A percentile compares a stretch with the other conserved stretches of the same genome.
Evolutionary conservation across 2,329 filamentous ascomycete genomes (phyloP).

Genomic region (Fusarium sp.): DNA sequence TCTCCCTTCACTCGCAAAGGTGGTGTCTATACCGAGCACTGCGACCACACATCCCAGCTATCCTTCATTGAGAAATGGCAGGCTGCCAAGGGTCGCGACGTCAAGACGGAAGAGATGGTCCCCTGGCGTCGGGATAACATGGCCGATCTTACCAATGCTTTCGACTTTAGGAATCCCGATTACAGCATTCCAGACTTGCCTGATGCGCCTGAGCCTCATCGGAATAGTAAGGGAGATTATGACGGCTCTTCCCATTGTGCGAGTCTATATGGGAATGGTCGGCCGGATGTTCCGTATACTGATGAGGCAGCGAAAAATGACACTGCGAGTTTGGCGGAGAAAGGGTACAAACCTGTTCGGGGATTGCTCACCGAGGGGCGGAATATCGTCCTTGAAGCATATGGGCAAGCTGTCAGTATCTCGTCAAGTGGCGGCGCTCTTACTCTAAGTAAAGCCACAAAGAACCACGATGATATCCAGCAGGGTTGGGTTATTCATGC

Average conservation of each 20-base stretch:
- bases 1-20: conserved; percentile 12
- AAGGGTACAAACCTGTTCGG: conserved; percentile 3
- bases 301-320: neutral
- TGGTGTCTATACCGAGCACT: conserved; percentile 12
- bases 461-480: neutral
- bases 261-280: neutral
- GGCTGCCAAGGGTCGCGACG: conserved; percentile 10
- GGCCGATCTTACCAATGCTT: conserved; percentile 16
- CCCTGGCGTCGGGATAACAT: conserved; percentile 17
- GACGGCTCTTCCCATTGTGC: conserved; percentile 2
- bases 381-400: neutral
- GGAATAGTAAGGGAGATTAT: neutral
- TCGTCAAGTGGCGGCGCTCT: neutral
- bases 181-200: neutral
- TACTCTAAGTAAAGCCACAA: neutral
- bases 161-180: conserved; percentile 2
- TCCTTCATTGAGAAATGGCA: conserved; percentile 12
- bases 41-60: neutral
- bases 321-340: neutral
- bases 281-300: conserved; percentile 4
- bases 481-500: neutral
- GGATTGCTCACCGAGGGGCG: neutral
- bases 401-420: neutral
- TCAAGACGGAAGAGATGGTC: neutral
- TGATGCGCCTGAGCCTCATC: neutral